Conservation (phyloP, 2,329 filamentous ascomycete species). For the Aspergillus ochraceus region DNA sequence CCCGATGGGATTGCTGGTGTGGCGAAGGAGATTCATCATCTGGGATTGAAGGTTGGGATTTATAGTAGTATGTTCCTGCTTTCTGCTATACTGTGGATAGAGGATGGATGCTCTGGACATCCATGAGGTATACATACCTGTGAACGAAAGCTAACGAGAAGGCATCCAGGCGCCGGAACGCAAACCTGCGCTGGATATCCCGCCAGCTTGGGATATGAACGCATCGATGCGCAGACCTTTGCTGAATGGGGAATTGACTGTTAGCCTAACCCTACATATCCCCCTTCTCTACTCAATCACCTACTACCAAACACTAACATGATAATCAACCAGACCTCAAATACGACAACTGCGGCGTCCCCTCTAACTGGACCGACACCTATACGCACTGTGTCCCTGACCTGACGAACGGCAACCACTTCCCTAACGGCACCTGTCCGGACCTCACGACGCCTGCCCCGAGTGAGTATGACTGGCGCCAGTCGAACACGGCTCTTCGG, state of each 20-base stretch:
- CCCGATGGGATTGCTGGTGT: constrained; percentile 58
- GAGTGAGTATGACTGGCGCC: constrained; percentile 52
- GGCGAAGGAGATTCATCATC: constrained; percentile 54
- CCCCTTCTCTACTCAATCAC: not conserved
- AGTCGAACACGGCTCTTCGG: constrained; percentile 49
- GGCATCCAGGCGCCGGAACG: constrained; percentile 29
- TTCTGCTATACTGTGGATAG: not conserved
- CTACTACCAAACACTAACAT: not conserved
- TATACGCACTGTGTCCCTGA: constrained; percentile 46
- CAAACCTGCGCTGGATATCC: constrained; percentile 59
- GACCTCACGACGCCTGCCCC: constrained; percentile 39
- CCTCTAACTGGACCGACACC: constrained; percentile 39
- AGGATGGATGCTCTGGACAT: no score
- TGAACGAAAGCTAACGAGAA: not conserved
- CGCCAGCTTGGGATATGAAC: constrained; percentile 58
- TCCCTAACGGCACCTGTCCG: constrained; percentile 45
- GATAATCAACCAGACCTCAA: constrained; percentile 48
- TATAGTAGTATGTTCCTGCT: constrained; percentile 50
- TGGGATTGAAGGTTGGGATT: constrained; percentile 64
- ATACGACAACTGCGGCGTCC: constrained; percentile 57
- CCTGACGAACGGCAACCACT: constrained; percentile 29
- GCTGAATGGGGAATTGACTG: constrained; percentile 61
- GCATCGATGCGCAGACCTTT: constrained; percentile 58
- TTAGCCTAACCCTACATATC: constrained; percentile 2
- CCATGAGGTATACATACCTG: no score